These are phyloP conservation scores for Penicillium sp. DNA, from an alignment of 2,329 filamentous ascomycete genomes.

Conservation along the genomic window DNA sequence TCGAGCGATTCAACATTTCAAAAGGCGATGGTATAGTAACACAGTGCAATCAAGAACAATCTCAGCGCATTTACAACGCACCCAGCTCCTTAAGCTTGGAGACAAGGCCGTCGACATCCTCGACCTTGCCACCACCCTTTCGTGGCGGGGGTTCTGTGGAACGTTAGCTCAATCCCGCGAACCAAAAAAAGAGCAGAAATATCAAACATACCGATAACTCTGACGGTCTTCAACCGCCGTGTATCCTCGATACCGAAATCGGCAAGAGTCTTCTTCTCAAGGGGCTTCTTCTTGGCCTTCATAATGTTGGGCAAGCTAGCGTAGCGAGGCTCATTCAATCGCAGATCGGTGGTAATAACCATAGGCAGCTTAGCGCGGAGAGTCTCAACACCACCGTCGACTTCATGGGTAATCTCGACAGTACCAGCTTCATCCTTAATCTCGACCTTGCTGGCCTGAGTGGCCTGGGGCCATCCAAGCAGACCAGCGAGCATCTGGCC, in stretches of 20 bases:
- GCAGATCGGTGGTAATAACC: slow-evolving; percentile 90
- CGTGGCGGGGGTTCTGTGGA: slow-evolving; percentile 74
- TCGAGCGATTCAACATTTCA: slow-evolving; percentile 12
- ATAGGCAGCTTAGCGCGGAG: slow-evolving; percentile 81
- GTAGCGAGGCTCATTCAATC: slow-evolving; percentile 92
- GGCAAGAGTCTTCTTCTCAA: slow-evolving; percentile 84
- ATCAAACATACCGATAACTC: slow-evolving; percentile 69
- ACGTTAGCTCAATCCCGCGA: slow-evolving; percentile 7
- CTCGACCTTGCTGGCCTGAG: slow-evolving; percentile 81
- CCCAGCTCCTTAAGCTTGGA: slow-evolving; percentile 93
- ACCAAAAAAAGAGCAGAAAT: slow-evolving; percentile 6
- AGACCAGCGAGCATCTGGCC: slow-evolving; percentile 96
- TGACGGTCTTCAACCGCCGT: slow-evolving; percentile 80
- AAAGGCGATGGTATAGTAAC: slow-evolving; percentile 26
- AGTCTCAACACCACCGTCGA: slow-evolving; percentile 93
- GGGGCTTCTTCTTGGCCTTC: slow-evolving; percentile 99
- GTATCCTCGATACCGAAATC: slow-evolving; percentile 77
- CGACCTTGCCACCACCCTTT: slow-evolving; percentile 94
- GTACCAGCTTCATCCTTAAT: slow-evolving; percentile 66
- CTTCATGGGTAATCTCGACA: slow-evolving; percentile 81
- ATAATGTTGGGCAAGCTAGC: slow-evolving; percentile 97
- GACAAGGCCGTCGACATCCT: slow-evolving; percentile 94
- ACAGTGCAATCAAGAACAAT: slow-evolving; percentile 13
- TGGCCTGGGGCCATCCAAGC: slow-evolving; percentile 90
- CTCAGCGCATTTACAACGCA: slow-evolving; percentile 61